These are phyloP conservation scores for Lodderomyces theae DNA, from an alignment of 1,139 yeast species.

Conservation along the genomic window DNA sequence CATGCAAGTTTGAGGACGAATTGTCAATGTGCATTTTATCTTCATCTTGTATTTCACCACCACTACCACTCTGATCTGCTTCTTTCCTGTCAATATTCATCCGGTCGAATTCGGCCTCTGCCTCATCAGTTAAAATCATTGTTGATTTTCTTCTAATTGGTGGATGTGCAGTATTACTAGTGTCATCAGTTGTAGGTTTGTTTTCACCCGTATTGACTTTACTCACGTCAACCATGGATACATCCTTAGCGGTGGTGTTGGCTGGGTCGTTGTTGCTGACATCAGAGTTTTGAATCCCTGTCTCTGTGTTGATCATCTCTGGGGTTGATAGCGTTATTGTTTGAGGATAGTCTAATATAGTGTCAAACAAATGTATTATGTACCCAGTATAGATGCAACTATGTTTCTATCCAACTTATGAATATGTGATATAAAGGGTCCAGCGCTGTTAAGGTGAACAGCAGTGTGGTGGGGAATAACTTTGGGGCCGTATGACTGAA, in stretches of 20 bases:
- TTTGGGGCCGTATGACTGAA: too few relatives aligned
- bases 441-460: too few relatives aligned
- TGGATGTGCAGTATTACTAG: slow-evolving; percentile 9
- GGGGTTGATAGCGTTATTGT: too few relatives aligned
- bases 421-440: too few relatives aligned
- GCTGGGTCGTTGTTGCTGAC: neutral
- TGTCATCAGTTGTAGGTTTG: neutral
- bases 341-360: too few relatives aligned
- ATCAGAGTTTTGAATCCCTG: neutral
- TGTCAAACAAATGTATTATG: too few relatives aligned
- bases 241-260: slow-evolving; percentile 20
- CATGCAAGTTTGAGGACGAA: slow-evolving; percentile 14
- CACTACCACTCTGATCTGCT: slow-evolving; percentile 14
- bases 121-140: slow-evolving; percentile 41
- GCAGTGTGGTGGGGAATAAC: too few relatives aligned
- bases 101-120: slow-evolving; percentile 41
- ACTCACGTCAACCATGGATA: slow-evolving; percentile 46
- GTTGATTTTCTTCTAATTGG: slow-evolving; percentile 24
- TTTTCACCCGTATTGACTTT: slow-evolving; percentile 14
- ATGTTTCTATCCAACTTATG: too few relatives aligned
- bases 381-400: too few relatives aligned
- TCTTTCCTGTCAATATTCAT: slow-evolving; percentile 28
- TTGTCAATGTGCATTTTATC: slow-evolving; percentile 23
- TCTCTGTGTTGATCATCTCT: neutral
- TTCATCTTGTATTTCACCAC: slow-evolving; percentile 17